Evolutionary conservation across 2,329 filamentous ascomycete genomes (phyloP), one percentile per base, ranked within the genome.

Genomic region (Endothia cerciana): DNA sequence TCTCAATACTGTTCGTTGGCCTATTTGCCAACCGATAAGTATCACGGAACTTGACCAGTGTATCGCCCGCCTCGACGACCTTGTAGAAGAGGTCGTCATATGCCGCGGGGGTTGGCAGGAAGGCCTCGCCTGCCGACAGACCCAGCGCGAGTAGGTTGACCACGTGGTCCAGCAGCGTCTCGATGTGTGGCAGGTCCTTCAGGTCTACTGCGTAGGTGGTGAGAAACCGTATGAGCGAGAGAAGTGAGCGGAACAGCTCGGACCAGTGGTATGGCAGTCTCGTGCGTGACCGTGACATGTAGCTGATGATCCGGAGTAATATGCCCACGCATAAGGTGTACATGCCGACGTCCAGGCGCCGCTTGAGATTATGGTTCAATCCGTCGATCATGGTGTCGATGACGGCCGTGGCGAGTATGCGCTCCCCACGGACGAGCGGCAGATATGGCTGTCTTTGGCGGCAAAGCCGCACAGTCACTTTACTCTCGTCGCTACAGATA

Each of bases 81-180:
- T 99, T 99, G 86, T 99, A 99, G 80, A 99, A 98, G 0, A 99
- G 83, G 74, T 99, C 95, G 73, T 99, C 95, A 77, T 98, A 98
- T 1, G 92, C 89, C 22, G 91, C 87, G 0, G 93, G 89, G 38
- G 91, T 92, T 0, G 94, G 95, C 8, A 99, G 84, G 78, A 99
- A 98, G 2, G 91, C 89, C 76, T 98, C 95, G 7, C 95, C 95
- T 2, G 89, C 87, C 1, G 92, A 95, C 8, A 99, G 83, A 2
- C 92, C 91, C 47, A 97, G 85, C 1, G 92, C 92, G 47, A 97
- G 83, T 6, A 97, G 81, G 73, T 95, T 93, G 61, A 95, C 89
- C 1, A 97, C 85, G 41, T 89, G 85, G 71, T 91, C 89, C 19
- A 96, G 86, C 33, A 98, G 84, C 13, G 85, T 87, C 53, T 89